Evolutionary conservation across 2,329 filamentous ascomycete genomes (phyloP).

Genomic region (Parastagonospora avenae): DNA sequence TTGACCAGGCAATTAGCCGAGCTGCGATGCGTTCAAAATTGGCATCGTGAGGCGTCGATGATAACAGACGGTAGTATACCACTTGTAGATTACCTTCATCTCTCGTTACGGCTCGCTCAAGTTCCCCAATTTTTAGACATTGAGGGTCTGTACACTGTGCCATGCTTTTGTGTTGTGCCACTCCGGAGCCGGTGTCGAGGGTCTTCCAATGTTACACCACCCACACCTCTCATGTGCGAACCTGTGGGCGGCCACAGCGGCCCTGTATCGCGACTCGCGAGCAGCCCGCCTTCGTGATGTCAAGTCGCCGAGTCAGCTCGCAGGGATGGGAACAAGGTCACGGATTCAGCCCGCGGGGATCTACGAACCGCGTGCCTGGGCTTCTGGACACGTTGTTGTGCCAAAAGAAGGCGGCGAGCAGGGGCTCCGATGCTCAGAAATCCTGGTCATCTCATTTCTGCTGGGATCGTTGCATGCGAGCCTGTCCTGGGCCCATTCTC

Average conservation of each 20-base stretch:
- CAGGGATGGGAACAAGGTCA: slow-evolving; percentile 19
- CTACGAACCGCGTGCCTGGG: slow-evolving; percentile 45
- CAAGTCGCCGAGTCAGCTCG: slow-evolving; percentile 11
- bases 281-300: not conserved
- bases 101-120: slow-evolving; percentile 36
- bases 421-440: slow-evolving; percentile 22
- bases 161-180: slow-evolving; percentile 23
- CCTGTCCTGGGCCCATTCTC: slow-evolving; percentile 28
- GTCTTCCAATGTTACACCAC: slow-evolving; percentile 7
- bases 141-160: slow-evolving; percentile 19
- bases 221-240: slow-evolving; percentile 5
- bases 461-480: slow-evolving; percentile 23
- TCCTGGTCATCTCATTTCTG: slow-evolving; percentile 13
- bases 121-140: slow-evolving; percentile 28
- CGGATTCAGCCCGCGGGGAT: slow-evolving; percentile 44
- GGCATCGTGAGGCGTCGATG: slow-evolving; percentile 40
- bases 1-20: slow-evolving; percentile 34
- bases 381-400: slow-evolving; percentile 43
- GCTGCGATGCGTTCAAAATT: slow-evolving; percentile 37
- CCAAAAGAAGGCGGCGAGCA: slow-evolving; percentile 36
- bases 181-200: slow-evolving; percentile 2
- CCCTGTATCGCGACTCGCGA: slow-evolving; percentile 13
- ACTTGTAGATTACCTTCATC: slow-evolving; percentile 40
- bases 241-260: slow-evolving; percentile 7
- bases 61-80: slow-evolving; percentile 43